A percentile compares a stretch with the other conserved stretches of the same genome.
These are phyloP conservation scores for Talaromyces sp. DNA, from an alignment of 2,329 filamentous ascomycete genomes.

Conservation along the genomic window DNA sequence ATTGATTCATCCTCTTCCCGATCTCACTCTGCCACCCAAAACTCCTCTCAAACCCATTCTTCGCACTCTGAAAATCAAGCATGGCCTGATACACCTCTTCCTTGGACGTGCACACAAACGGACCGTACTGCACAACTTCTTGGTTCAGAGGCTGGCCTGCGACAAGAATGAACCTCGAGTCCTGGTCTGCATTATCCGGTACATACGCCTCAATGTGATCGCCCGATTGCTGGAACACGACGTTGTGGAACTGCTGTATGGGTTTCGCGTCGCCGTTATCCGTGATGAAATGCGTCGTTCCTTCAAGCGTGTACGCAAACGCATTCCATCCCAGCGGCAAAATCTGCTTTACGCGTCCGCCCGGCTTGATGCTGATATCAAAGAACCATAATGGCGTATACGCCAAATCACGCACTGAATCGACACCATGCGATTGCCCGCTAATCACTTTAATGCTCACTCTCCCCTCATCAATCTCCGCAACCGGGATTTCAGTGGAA, in stretches of 20 bases:
- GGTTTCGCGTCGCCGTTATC: conserved; percentile 32
- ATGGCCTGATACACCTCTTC: conserved; percentile 74
- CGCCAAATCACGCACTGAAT: conserved; percentile 83
- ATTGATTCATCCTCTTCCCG: conserved; percentile 65
- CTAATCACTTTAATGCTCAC: conserved; percentile 88
- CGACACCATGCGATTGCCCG: conserved; percentile 76
- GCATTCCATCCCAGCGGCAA: conserved; percentile 82
- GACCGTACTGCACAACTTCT: conserved; percentile 77
- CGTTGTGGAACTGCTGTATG: conserved; percentile 69
- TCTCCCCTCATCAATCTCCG: conserved; percentile 66
- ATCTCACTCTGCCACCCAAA: conserved; percentile 81
- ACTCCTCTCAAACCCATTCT: conserved; percentile 77
- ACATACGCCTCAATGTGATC: conserved; percentile 72
- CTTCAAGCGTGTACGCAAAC: conserved; percentile 82
- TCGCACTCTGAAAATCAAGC: conserved; percentile 67
- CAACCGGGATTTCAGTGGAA: conserved; percentile 72
- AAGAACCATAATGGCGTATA: conserved; percentile 98
- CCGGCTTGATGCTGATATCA: conserved; percentile 75
- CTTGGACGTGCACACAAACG: conserved; percentile 72
- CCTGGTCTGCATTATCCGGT: conserved; percentile 59
- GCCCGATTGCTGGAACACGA: conserved; percentile 78
- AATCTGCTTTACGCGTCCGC: conserved; percentile 70
- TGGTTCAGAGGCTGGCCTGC: conserved; percentile 79
- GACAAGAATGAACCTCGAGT: conserved; percentile 59
- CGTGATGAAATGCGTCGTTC: conserved; percentile 62